These are phyloP conservation scores for Populus deltoides DNA, from an alignment of 345 rosid genomes.

Conservation along the genomic window DNA sequence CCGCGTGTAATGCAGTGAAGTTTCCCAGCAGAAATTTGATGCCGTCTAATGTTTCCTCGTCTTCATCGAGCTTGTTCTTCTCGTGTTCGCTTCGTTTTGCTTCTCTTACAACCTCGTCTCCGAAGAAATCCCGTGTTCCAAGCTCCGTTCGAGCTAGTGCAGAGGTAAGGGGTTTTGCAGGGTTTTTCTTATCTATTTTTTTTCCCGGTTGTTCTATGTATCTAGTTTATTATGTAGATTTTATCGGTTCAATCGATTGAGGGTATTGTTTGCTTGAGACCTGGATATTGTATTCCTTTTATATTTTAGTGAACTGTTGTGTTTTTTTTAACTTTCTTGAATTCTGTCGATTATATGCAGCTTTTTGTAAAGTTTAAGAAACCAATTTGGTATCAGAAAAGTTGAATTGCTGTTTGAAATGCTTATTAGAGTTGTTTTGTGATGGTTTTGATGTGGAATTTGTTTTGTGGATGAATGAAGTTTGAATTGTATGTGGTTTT, in stretches of 20 bases:
- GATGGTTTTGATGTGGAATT: not conserved
- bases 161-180: constrained; percentile 48
- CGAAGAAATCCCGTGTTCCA: constrained; percentile 30
- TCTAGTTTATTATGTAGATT: not conserved
- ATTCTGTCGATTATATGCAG: not conserved
- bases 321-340: not conserved
- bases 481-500: not conserved
- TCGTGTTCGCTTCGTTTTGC: constrained; percentile 36
- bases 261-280: not conserved
- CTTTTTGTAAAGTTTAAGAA: not conserved
- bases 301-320: not conserved
- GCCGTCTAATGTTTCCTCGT: constrained; percentile 23
- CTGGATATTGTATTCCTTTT: not conserved
- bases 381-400: not conserved
- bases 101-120: constrained; percentile 31
- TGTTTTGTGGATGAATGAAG: not conserved
- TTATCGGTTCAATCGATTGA: not conserved
- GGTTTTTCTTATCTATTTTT: not conserved
- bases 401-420: not conserved
- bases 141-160: constrained; percentile 55
- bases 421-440: not conserved
- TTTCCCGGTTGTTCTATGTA: not conserved
- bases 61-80: constrained; percentile 29
- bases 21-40: constrained; percentile 16
- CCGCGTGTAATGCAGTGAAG: constrained; percentile 28